Percentiles rank a stretch among this genome's conserved stretches.
Evolutionary conservation across 225 moss, liverwort and hornwort genomes (phyloP).

Genomic region (Bryum argenteum): DNA sequence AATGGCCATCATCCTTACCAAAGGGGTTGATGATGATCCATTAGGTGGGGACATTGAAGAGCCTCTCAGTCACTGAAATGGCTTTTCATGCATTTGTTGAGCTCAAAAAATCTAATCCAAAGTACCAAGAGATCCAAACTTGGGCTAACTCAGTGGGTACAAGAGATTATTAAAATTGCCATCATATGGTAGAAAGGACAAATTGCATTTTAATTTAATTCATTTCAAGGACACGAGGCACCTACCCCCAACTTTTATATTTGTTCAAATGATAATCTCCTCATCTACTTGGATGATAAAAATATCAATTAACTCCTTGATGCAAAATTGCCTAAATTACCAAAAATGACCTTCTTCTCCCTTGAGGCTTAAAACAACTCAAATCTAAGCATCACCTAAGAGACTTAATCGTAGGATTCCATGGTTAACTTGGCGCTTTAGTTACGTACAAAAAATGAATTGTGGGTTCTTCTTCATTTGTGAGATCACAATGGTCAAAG

Average conservation of each 20-base stretch:
- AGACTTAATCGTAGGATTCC: no score
- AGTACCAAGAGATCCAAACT: neutral
- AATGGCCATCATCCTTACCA: neutral
- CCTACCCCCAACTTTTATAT: neutral
- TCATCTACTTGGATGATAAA: neutral
- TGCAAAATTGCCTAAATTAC: no score
- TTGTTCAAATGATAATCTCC: neutral
- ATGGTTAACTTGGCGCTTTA: no score
- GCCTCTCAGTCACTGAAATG: neutral
- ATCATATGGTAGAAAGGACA: neutral
- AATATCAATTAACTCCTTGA: no score
- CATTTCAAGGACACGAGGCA: neutral
- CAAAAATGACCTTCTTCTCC: no score
- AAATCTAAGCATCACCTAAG: no score
- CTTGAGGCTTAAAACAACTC: no score
- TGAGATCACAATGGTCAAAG: no score
- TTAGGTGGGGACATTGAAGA: conserved; percentile 9
- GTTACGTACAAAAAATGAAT: no score
- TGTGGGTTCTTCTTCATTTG: no score
- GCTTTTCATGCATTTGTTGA: neutral
- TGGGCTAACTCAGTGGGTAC: neutral
- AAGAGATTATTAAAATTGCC: neutral
- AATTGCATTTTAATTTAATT: neutral
- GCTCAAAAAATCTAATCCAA: neutral
- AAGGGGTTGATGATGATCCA: neutral